Conservation (phyloP, 2,329 filamentous ascomycete species). For the Claviceps lovelessii region DNA sequence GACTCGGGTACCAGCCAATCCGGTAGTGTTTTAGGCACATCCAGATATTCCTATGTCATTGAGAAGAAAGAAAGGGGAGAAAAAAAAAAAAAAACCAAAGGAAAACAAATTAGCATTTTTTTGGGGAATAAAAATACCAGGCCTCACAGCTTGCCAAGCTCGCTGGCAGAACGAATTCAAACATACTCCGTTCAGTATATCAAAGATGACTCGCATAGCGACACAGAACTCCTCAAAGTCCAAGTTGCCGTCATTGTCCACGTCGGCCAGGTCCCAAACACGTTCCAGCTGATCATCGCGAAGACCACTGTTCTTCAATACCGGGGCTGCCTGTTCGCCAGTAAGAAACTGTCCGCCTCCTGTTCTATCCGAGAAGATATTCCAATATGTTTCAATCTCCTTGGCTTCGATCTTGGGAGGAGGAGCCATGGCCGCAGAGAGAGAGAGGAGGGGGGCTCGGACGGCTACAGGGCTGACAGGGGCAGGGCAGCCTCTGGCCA, state of each 20-base stretch:
- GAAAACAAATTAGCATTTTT: neutral
- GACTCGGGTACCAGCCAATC: constrained; percentile 97
- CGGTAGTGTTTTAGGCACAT: constrained; percentile 73
- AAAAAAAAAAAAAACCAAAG: neutral
- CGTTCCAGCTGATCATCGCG: constrained; percentile 72
- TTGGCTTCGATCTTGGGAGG: constrained; percentile 46
- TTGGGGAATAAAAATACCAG: no score
- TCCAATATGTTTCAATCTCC: constrained; percentile 53
- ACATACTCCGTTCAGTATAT: constrained; percentile 79
- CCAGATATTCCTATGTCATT: constrained; percentile 57
- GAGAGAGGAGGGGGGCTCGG: constrained; percentile 6
- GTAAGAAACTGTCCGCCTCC: constrained; percentile 46
- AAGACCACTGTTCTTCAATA: constrained; percentile 49
- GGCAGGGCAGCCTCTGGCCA: neutral
- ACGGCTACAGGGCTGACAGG: neutral
- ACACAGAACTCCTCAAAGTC: constrained; percentile 99
- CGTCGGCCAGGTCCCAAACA: constrained; percentile 94
- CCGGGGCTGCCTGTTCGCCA: constrained; percentile 46
- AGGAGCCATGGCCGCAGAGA: constrained; percentile 25
- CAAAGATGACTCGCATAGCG: constrained; percentile 95
- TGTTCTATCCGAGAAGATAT: constrained; percentile 46
- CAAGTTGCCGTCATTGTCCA: constrained; percentile 91
- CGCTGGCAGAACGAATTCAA: neutral
- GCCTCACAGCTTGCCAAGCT: neutral
- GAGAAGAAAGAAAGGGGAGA: neutral